Base-by-base conservation (phyloP, 139 green algal species). In the Prasinococcaceae sp. region DNA sequence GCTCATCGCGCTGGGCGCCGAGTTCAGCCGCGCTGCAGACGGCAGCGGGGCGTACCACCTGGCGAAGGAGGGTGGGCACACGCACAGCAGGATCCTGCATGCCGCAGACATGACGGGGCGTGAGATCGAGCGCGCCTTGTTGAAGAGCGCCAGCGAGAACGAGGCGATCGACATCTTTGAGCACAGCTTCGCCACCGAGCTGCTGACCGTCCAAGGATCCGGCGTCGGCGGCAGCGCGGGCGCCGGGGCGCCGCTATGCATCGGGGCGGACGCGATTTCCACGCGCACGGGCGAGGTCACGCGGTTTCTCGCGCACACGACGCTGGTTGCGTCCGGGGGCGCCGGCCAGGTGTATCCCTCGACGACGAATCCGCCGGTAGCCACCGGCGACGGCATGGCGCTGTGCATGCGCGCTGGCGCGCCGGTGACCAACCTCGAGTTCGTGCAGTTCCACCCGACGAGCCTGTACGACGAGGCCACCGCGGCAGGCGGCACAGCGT, bases 361-460 rank as follows among this genome's bases (percentile, higher is more conserved):
- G 71, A 98, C 90, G 29, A 98, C 90, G 56, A 98, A 98, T 72
- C 90, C 90, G 1, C 37, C 61, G n/a, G 88, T 96, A 59, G 62
- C 77, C 8, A 98, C 90, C 4, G 90, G 90, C 0, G 90, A 98
- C 51, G 90, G 90, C 47, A 83, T 98, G 14, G 90, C 90, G 6
- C 92, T 98, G 76, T 88, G 90, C 0, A 79, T 79, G 46, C 70
- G 88, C 32, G 90, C 84, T 0, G 60, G 68, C 14, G 86, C 82
- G 1, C 50, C 51, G 10, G 65, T 94, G 6, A 75, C 69, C 27
- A 94, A 97, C 79, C 93, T 98, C 82, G 90, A 97, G 66, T 98
- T 98, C 68, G 72, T 96, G 20, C 90, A 98, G 79, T 97, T 98
- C 72, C 89, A 98, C 73, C 89, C 89, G 0, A 95, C 87, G 1